A percentile compares a stretch with the other conserved stretches of the same genome.
phyloP scores from a whole-genome alignment of 2,329 filamentous ascomycete genomes.

The Fusarium bulbicola region DNA sequence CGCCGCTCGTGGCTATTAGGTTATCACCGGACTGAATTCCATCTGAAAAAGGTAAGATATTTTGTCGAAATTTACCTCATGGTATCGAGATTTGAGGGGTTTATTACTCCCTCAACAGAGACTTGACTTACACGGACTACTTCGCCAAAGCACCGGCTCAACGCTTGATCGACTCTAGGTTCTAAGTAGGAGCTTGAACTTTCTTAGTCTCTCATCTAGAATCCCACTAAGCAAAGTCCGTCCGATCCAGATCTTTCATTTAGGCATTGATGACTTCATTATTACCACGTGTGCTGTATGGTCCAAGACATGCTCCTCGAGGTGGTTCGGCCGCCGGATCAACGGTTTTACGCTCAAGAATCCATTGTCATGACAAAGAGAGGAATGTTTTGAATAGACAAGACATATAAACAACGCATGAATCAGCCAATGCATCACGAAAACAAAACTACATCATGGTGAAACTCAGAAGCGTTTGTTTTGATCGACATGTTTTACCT shows the following conservation, averaged over 20 bases:
- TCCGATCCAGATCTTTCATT: constrained; percentile 5
- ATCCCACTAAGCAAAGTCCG: neutral
- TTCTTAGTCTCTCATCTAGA: neutral
- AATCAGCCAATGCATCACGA: neutral
- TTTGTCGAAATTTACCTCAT: constrained; percentile 2
- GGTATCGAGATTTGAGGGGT: constrained; percentile 5
- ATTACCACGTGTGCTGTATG: constrained; percentile 18
- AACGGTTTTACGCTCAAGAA: constrained; percentile 6
- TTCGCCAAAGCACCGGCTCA: constrained; percentile 4
- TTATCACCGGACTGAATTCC: neutral
- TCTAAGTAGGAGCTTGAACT: neutral
- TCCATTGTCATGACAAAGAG: constrained; percentile 10
- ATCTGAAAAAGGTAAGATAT: neutral
- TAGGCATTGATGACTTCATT: constrained; percentile 17
- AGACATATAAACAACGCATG: neutral
- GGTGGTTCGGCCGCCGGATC: constrained; percentile 1
- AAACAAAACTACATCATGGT: constrained; percentile 14
- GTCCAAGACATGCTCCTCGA: constrained; percentile 1
- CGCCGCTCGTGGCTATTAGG: neutral
- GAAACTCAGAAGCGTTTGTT: neutral
- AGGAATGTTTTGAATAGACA: neutral
- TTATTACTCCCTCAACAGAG: neutral
- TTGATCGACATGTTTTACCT: constrained; percentile 3
- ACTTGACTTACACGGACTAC: constrained; percentile 5
- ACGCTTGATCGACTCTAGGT: neutral